Base-by-base conservation (phyloP, 192 early-diverging fungal species). In the Gonapodya sp. region DNA sequence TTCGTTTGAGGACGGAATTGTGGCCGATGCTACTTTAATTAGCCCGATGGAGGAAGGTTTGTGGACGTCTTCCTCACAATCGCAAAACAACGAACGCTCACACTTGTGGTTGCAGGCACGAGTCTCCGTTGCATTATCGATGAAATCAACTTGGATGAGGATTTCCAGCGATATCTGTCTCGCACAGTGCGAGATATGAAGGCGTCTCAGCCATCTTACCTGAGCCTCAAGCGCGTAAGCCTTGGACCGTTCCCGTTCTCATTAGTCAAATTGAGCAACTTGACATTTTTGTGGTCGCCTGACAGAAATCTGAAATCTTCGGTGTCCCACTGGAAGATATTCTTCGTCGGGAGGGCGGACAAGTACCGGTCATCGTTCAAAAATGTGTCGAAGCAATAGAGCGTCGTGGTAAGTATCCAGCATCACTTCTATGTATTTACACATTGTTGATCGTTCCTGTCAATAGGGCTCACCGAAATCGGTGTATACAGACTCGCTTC, bases 331-430 rank as follows among this genome's bases (percentile, higher is more conserved):
- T 77, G 30, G 8, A 77, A 2, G 75, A 18, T 34, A 77, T 77
- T 34, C 34, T 18, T 34, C 30, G 34, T 2, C 75, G 75, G 8
- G 75, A 77, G 31, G 75, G 75, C 2, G 34, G 8, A 14, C 30
- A 2, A 18, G 75, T 77, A 2, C 75, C 75, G 18, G 14, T 32
- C 8, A 34, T 77, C 8, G 75, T 77, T 14, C 75, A 34, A 18
- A 77, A 77, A 34, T 77, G 75, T 34, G 34, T 34, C 8, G 75
- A 77, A 77, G 31, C 34, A 18, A 77, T 77, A 16, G 75, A 77
- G 75, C 2, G 31, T 16, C 46, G 46, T 16, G 46, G 46, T 64
- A 24, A 8, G 46, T 64, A 16, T 64, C 46, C 8, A 8, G 24
- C 24, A 64, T 64, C 8, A 64, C 24, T n/a, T n/a, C n/a, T n/a